A percentile compares a stretch with the other conserved stretches of the same genome.
Evolutionary conservation across 1,139 yeast species (phyloP).

Genomic region (Magnusiomyces sp.): DNA sequence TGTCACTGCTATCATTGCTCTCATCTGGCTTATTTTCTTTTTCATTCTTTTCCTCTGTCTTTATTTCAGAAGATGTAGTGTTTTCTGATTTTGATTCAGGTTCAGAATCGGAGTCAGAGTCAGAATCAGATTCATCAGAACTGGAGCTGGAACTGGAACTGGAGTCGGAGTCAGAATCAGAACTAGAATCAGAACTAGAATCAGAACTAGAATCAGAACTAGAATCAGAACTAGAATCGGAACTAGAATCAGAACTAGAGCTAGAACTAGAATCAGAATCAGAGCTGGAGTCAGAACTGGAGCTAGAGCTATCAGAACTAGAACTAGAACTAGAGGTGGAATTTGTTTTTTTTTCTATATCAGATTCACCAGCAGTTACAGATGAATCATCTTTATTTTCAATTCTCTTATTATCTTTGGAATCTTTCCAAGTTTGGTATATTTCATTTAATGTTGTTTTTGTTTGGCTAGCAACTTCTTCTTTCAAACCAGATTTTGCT

Average conservation of each 20-base stretch:
- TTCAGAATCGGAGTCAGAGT: constrained; percentile 8
- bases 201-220: constrained; percentile 11
- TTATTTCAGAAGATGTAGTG: constrained; percentile 3
- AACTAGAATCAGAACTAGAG: constrained; percentile 12
- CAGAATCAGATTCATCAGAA: constrained; percentile 17
- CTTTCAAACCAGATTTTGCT: constrained; percentile 14
- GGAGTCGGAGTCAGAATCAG: constrained; percentile 14
- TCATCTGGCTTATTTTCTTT: neutral
- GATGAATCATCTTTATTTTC: constrained; percentile 11
- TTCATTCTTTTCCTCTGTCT: neutral
- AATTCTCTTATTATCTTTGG: neutral
- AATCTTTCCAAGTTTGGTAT: neutral
- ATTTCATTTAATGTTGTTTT: neutral
- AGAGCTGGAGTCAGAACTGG: neutral
- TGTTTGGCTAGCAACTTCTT: neutral
- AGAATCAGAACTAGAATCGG: constrained; percentile 11
- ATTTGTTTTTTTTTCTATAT: constrained; percentile 17
- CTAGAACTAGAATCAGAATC: constrained; percentile 15
- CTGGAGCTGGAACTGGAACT: constrained; percentile 19
- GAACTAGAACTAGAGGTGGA: constrained; percentile 18
- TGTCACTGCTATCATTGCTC: neutral
- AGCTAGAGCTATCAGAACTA: neutral
- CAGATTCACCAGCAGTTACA: constrained; percentile 11
- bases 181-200: constrained; percentile 11
- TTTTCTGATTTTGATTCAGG: too few species aligned